Percentiles rank a stretch among this genome's conserved stretches.
Conservation (phyloP, 2,329 filamentous ascomycete species). For the Escovopsis sp. region DNA sequence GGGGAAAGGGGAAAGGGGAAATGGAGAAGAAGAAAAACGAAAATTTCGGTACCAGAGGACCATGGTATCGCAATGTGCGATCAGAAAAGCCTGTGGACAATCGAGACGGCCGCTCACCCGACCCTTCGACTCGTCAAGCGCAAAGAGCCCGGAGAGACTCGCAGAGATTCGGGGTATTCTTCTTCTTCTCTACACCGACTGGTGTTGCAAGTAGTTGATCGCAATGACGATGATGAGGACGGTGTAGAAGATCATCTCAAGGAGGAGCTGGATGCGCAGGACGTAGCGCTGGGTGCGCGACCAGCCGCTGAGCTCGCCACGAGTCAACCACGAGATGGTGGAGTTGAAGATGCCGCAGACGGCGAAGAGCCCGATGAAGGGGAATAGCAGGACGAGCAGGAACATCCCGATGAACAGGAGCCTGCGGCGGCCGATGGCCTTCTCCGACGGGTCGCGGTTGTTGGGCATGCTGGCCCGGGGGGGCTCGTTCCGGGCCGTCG, state of each 20-base stretch:
- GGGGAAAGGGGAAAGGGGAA: no score
- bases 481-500: conserved; percentile 15
- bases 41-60: no score
- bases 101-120: no score
- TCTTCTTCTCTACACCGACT: no score
- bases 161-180: no score
- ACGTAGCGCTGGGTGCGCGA: conserved; percentile 17
- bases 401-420: conserved; percentile 25
- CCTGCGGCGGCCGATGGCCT: conserved; percentile 17
- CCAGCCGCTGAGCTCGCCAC: conserved; percentile 28
- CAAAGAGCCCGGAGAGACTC: no score
- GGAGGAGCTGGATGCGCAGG: conserved; percentile 23
- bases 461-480: conserved; percentile 17
- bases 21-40: no score
- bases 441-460: conserved; percentile 14
- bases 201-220: not conserved
- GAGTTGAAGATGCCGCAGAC: conserved; percentile 30
- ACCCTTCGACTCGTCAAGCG: no score
- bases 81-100: no score
- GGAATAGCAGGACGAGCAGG: conserved; percentile 26
- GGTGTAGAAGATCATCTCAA: conserved; percentile 19
- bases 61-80: no score
- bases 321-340: conserved; percentile 33
- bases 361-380: conserved; percentile 31
- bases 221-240: conserved; percentile 17